phyloP scores from a whole-genome alignment of 306 rosid genomes.

The Geum urbanum region DNA sequence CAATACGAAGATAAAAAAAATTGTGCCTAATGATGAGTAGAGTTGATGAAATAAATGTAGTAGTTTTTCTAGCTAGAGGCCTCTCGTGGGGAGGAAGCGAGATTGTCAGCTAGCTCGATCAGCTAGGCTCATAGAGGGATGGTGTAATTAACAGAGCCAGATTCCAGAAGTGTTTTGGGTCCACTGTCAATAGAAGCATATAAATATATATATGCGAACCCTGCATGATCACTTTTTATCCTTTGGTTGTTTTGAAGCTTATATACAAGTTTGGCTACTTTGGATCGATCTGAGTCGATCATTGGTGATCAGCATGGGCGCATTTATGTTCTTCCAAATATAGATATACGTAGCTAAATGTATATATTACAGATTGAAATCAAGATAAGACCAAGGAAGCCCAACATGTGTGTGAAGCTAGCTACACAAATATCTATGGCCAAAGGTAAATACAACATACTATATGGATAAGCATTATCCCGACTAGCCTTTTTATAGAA shows the following conservation, averaged over 20 bases:
- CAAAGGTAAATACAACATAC: neutral
- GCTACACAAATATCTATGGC: neutral
- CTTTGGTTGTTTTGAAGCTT: neutral
- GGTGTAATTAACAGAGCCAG: neutral
- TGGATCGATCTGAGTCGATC: neutral
- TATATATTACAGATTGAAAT: slow-evolving; percentile 9
- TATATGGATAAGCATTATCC: slow-evolving; percentile 26
- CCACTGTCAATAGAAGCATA: neutral
- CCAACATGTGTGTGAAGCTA: neutral
- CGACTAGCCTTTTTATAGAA: neutral
- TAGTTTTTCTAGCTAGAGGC: too few relatives aligned
- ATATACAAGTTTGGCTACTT: neutral
- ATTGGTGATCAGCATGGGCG: slow-evolving; percentile 1
- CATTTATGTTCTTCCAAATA: slow-evolving; percentile 33
- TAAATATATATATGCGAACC: neutral
- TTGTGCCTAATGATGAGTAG: too few relatives aligned
- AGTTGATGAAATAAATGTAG: too few relatives aligned
- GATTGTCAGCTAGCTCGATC: too few relatives aligned
- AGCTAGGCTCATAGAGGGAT: too few relatives aligned
- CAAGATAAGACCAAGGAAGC: slow-evolving; percentile 26
- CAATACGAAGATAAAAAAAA: too few relatives aligned
- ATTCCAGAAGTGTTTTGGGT: neutral
- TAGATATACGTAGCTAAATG: neutral
- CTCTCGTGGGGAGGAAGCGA: too few relatives aligned
- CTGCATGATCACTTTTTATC: neutral